Percentiles rank a stretch among this genome's conserved stretches.
These are phyloP conservation scores for Cladophialophora immunda DNA, from an alignment of 2,329 filamentous ascomycete genomes.

Conservation along the genomic window DNA sequence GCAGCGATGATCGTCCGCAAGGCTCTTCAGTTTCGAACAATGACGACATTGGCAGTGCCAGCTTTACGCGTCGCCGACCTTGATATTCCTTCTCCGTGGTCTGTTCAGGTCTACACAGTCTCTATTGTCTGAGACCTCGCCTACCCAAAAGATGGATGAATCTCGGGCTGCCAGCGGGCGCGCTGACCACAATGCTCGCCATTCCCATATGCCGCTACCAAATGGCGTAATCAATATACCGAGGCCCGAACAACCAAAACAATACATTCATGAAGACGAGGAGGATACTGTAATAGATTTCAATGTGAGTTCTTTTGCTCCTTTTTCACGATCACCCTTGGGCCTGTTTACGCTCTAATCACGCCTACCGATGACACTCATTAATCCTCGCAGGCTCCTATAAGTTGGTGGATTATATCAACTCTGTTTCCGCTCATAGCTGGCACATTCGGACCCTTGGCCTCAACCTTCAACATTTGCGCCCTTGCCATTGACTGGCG, in stretches of 20 bases:
- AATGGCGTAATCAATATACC: constrained; percentile 12
- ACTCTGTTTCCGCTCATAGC: constrained; percentile 10
- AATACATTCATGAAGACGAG: constrained; percentile 12
- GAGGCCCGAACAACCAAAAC: background rate
- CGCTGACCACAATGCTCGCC: background rate
- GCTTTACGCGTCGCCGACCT: constrained; percentile 5
- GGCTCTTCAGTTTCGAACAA: background rate
- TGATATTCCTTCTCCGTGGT: background rate
- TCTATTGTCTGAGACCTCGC: background rate
- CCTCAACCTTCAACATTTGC: constrained; percentile 51
- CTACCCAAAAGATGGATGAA: background rate
- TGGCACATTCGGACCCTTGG: constrained; percentile 50
- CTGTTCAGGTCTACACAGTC: background rate
- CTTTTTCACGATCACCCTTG: background rate
- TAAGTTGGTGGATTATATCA: constrained; percentile 13
- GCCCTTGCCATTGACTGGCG: constrained; percentile 29
- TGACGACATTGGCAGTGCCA: constrained; percentile 9
- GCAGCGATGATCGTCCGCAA: background rate
- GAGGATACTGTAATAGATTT: constrained; percentile 13
- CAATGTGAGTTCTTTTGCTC: constrained; percentile 7
- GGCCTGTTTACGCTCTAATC: background rate
- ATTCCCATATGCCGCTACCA: background rate
- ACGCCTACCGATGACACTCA: background rate
- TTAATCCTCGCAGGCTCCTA: background rate
- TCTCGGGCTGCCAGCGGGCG: background rate